Evolutionary conservation across 306 rosid species (phyloP).

Genomic region (Lathyrus sativus): DNA sequence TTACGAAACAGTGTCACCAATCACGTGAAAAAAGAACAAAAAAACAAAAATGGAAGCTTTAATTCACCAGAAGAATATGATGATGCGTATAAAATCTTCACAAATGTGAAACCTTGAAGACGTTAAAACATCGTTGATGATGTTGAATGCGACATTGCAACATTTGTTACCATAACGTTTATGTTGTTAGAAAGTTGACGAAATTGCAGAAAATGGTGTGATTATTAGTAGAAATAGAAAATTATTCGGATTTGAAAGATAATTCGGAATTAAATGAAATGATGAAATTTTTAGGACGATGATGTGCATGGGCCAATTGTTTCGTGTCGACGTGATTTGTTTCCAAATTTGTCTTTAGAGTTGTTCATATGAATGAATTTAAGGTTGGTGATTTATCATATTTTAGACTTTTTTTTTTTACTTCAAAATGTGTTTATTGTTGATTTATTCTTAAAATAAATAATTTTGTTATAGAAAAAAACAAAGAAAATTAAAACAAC

Average conservation of each 20-base stretch:
- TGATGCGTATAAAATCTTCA: background rate
- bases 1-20: slow-evolving; percentile 1
- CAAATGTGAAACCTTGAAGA: slow-evolving; percentile 7
- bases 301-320: slow-evolving; percentile 26
- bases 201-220: slow-evolving; percentile 15
- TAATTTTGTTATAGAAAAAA: too few species aligned
- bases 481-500: too few species aligned
- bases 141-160: slow-evolving; percentile 10
- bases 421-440: too few species aligned
- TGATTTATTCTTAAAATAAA: too few species aligned
- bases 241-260: background rate
- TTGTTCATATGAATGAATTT: slow-evolving; percentile 21
- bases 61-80: slow-evolving; percentile 25
- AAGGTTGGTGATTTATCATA: slow-evolving; percentile 1
- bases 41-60: background rate
- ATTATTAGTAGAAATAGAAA: background rate
- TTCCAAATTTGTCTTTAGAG: slow-evolving; percentile 16
- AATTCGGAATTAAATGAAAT: background rate
- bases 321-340: background rate
- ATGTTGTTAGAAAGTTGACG: background rate
- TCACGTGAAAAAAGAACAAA: slow-evolving; percentile 3
- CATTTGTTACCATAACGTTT: background rate
- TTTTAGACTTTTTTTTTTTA: background rate
- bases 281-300: background rate
- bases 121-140: slow-evolving; percentile 12